These are phyloP conservation scores for Sporothrix pallida DNA, from an alignment of 2,329 filamentous ascomycete species.

Conservation along the genomic window DNA sequence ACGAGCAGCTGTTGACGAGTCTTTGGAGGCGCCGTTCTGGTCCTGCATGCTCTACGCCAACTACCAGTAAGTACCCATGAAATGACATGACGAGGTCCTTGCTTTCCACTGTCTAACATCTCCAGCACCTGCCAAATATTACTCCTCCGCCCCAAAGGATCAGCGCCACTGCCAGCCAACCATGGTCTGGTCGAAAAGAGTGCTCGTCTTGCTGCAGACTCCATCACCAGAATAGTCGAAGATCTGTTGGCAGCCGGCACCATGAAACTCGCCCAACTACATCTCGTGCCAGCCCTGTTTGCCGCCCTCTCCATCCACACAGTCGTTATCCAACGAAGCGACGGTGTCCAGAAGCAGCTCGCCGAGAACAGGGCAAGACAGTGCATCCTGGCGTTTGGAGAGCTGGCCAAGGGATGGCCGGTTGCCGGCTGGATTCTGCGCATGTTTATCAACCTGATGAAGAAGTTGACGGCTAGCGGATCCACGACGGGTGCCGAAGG, in stretches of 20 bases:
- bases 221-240: conserved; percentile 10
- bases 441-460: conserved; percentile 27
- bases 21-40: conserved; percentile 11
- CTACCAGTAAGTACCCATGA: conserved; percentile 7
- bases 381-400: conserved; percentile 23
- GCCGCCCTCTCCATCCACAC: conserved; percentile 25
- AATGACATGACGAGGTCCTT: neutral
- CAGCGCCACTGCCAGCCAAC: neutral
- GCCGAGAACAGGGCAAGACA: conserved; percentile 25
- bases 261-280: conserved; percentile 14
- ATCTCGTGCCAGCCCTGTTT: conserved; percentile 24
- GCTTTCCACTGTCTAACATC: neutral
- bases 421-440: conserved; percentile 27
- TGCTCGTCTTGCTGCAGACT: conserved; percentile 7
- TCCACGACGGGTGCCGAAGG: neutral
- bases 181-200: conserved; percentile 3
- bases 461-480: conserved; percentile 3
- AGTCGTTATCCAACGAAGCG: conserved; percentile 19
- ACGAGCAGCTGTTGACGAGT: conserved; percentile 20
- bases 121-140: neutral
- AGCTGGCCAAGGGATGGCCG: conserved; percentile 21
- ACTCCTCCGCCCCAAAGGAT: neutral
- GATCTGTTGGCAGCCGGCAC: conserved; percentile 22
- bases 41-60: conserved; percentile 28
- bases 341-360: conserved; percentile 28